Percentiles rank a stretch among this genome's conserved stretches.
These are phyloP conservation scores for Candida verbasci DNA, from an alignment of 805 yeast genomes.

Conservation along the genomic window DNA sequence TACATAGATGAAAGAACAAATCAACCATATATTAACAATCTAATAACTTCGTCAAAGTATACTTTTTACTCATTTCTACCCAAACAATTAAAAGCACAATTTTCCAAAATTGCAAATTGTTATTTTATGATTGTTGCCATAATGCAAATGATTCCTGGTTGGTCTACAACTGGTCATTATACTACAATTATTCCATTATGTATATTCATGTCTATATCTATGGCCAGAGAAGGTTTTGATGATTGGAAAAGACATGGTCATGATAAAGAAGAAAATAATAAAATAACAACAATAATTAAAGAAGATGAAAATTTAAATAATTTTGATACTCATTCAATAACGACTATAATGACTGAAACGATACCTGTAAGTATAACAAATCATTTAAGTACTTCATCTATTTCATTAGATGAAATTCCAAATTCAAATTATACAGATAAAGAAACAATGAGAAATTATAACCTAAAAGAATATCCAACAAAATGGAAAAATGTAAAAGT, in stretches of 20 bases:
- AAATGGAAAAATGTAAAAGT: conserved; percentile 78
- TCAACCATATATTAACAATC: conserved; percentile 59
- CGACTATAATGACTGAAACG: conserved; percentile 38
- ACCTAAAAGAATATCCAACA: conserved; percentile 26
- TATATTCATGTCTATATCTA: conserved; percentile 83
- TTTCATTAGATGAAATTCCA: conserved; percentile 5
- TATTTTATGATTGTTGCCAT: conserved; percentile 88
- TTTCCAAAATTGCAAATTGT: conserved; percentile 86
- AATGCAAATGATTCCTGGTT: conserved; percentile 91
- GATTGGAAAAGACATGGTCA: conserved; percentile 83
- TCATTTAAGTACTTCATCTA: neutral
- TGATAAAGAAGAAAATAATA: conserved; percentile 78
- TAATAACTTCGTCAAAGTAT: conserved; percentile 84
- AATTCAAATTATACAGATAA: conserved; percentile 11
- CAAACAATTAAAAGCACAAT: conserved; percentile 83
- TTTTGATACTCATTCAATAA: conserved; percentile 34
- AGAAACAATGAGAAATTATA: conserved; percentile 22
- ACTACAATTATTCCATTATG: conserved; percentile 89
- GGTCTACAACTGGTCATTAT: conserved; percentile 96
- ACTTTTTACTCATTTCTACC: conserved; percentile 79
- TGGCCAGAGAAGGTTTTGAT: conserved; percentile 89
- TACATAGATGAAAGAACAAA: conserved; percentile 68
- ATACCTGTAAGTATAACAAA: conserved; percentile 12
- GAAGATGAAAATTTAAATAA: conserved; percentile 25
- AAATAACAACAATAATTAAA: conserved; percentile 23